Evolutionary conservation across 2,329 filamentous ascomycete species (phyloP).

Genomic region (Sarocladium oryzae): DNA sequence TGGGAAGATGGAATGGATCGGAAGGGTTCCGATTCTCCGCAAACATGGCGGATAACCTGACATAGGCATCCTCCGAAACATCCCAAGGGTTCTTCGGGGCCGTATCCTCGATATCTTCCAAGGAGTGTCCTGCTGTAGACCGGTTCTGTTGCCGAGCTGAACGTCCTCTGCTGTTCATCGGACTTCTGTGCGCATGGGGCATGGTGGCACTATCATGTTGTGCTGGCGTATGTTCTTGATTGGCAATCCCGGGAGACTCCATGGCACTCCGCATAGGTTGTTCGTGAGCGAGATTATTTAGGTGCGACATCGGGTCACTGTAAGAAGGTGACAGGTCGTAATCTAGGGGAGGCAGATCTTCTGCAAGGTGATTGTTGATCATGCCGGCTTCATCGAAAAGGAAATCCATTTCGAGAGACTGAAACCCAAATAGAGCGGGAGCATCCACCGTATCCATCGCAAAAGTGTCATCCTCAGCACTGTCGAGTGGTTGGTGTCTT

Average conservation of each 20-base stretch:
- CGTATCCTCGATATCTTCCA: slow-evolving; percentile 10
- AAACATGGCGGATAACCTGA: slow-evolving; percentile 12
- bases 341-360: slow-evolving; percentile 4
- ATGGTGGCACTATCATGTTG: not conserved
- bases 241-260: not conserved
- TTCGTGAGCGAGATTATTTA: too few species aligned
- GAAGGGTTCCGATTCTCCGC: slow-evolving; percentile 24
- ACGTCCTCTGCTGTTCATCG: not conserved
- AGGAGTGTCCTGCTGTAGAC: not conserved
- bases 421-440: slow-evolving; percentile 6
- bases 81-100: slow-evolving; percentile 14
- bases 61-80: slow-evolving; percentile 12
- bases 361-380: slow-evolving; percentile 11
- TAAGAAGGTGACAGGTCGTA: slow-evolving; percentile 1
- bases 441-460: not conserved
- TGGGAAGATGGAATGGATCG: slow-evolving; percentile 39
- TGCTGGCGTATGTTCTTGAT: not conserved
- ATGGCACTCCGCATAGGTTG: not conserved
- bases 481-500: not conserved
- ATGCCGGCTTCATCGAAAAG: slow-evolving; percentile 13
- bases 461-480: not conserved
- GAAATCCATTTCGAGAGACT: slow-evolving; percentile 10
- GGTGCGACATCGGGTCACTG: not conserved
- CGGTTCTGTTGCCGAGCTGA: not conserved
- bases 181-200: not conserved